Evolutionary conservation across 148 eudicot species (phyloP), one percentile per base, ranked within the genome.

Genomic region (Limonium bicolor): DNA sequence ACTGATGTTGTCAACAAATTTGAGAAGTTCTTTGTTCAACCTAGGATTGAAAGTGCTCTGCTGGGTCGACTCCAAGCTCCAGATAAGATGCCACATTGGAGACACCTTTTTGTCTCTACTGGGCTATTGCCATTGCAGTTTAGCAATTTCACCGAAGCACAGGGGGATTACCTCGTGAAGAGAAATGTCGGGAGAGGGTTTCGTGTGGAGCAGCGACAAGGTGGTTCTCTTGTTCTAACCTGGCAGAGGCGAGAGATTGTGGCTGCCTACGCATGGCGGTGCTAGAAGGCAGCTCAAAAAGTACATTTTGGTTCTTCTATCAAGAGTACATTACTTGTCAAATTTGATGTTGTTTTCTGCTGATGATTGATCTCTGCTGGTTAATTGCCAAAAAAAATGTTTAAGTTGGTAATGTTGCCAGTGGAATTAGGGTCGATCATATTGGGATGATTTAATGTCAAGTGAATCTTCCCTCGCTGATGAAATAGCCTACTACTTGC

Each of bases 201-300:
- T 37, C 82, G 70, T 3, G 75, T 90, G 1, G 97, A 90, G 59
- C 83, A 76, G 67, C 71, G 87, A 26, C 95, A 84, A 56, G n/a
- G n/a, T n/a, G 63, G 77, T 5, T 77, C 95, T 23, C 77, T 90
- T 7, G 84, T 80, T 18, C 73, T 90, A 10, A 74, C 84, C 60
- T 90, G 94, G 92, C 95, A 80, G 42, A 58, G 77, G 46, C 70
- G 76, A 49, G 97, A 84, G 66, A 84, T 90, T 14, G 67, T 84
- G 46, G 73, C 95, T 1, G 95, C 76, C 53, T 74, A 94, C 1
- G 95, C 97, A 46, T 90, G 97, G 97, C 77, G 85, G 62, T 77
- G 80, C 65, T 82, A n/a, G n/a, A n/a, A n/a, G n/a, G n/a, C n/a
- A n/a, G n/a, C n/a, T n/a, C n/a, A n/a, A n/a, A n/a, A n/a, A n/a